Evolutionary conservation across 306 rosid genomes (phyloP), one percentile per base, ranked within the genome.

Genomic region (Hippophae rhamnoides): DNA sequence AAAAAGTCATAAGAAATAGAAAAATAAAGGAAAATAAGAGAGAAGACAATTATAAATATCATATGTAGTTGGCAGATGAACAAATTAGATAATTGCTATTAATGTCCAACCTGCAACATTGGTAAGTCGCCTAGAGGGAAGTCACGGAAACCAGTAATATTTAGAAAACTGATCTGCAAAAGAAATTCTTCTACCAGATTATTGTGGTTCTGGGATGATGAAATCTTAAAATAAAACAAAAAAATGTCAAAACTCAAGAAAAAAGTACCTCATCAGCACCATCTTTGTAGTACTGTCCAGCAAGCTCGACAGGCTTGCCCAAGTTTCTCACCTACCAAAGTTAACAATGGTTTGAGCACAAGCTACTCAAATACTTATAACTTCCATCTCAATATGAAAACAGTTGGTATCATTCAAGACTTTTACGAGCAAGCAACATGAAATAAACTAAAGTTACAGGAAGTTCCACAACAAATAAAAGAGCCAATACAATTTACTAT

Each of bases 91-190:
- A 47, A 41, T 31, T 31, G 3, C 38, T 31, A 51, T 56, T 31
- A 31, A 31, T 60, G 13, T 72, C 86, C 63, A 62, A 92, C 99
- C 99, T 88, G 90, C 75, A 88, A 66, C 99, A 92, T 92, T 7
- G 99, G 99, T 81, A 92, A 75, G 77, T 92, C 96, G 0, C 99
- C 99, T 7, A 92, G 83, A 67, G 99, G 99, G 73, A 92, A 92
- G 81, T 92, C 96, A 2, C 96, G 93, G 43, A 88, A 92, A 58
- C 99, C 99, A 9, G 99, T 92, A 50, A 92, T 92, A 68, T 86
- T 92, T 62, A 92, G 73, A 70, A 92, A 88, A 74, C 88, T 92
- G 76, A 92, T 79, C 96, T 92, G 86, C 76, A 70, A 56, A 52
- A 68, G 10, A 12, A 52, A 75, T 44, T 48, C 41, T 52, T 66